A percentile compares a stretch with the other conserved stretches of the same genome.
phyloP scores from a whole-genome alignment of 73 alveolate genomes.

The Blepharisma stoltei region DNA sequence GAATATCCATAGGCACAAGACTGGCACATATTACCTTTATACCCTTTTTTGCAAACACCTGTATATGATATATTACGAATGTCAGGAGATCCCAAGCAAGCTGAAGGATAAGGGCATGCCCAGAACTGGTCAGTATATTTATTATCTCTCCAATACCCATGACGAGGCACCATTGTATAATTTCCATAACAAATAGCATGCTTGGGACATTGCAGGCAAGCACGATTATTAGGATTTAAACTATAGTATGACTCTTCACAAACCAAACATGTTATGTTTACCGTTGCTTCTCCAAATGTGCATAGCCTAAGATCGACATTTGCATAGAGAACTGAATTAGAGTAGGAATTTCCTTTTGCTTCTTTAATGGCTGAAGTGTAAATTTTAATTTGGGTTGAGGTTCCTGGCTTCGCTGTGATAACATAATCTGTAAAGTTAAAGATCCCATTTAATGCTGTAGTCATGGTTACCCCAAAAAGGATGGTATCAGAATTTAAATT shows the following conservation, averaged over 20 bases:
- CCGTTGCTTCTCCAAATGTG: constrained; percentile 28
- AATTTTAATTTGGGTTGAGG: not conserved
- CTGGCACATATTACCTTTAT: constrained; percentile 5
- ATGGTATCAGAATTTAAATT: not conserved
- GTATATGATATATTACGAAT: not conserved
- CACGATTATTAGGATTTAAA: not conserved
- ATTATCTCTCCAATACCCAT: constrained; percentile 57
- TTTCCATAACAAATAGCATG: constrained; percentile 49
- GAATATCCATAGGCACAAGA: not conserved
- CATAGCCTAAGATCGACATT: constrained; percentile 12
- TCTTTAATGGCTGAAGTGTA: not conserved
- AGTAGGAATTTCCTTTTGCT: not conserved
- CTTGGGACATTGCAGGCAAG: constrained; percentile 35
- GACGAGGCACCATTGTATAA: constrained; percentile 23
- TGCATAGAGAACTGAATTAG: not conserved
- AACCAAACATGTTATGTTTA: constrained; percentile 5
- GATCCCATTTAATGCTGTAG: constrained; percentile 26
- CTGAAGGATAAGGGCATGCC: constrained; percentile 42
- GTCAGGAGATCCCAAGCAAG: constrained; percentile 38
- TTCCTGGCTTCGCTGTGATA: constrained; percentile 22
- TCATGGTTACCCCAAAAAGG: constrained; percentile 16
- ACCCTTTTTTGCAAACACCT: constrained; percentile 40
- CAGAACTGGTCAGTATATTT: constrained; percentile 43
- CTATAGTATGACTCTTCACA: constrained; percentile 34
- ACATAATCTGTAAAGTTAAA: not conserved